phyloP scores from a whole-genome alignment of 345 rosid genomes.

The Euphorbia peplus region DNA sequence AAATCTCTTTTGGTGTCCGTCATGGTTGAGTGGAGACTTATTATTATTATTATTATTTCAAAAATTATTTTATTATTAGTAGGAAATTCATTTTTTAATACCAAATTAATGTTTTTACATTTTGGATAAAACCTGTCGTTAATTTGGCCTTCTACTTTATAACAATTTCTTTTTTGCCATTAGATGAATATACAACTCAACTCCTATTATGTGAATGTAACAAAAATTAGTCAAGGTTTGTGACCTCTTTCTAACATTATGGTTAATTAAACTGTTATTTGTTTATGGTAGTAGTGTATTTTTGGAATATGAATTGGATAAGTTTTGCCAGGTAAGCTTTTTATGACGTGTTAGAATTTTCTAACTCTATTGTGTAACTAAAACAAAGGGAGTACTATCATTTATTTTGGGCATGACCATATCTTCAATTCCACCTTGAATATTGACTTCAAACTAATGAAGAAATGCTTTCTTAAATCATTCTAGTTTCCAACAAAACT shows the following conservation, averaged over 20 bases:
- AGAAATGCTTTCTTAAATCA: no score
- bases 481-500: no score
- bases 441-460: not conserved
- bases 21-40: not conserved
- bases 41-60: not conserved
- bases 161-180: constrained; percentile 15
- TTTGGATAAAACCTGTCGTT: not conserved
- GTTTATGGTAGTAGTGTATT: not conserved
- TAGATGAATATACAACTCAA: not conserved
- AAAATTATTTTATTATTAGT: not conserved
- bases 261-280: no score
- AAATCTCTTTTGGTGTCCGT: constrained; percentile 46
- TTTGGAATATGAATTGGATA: not conserved
- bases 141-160: not conserved
- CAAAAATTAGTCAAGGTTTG: not conserved
- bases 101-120: not conserved
- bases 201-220: not conserved
- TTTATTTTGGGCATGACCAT: not conserved
- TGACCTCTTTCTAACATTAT: not conserved
- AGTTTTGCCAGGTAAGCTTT: constrained; percentile 11
- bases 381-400: no score
- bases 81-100: no score
- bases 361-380: not conserved
- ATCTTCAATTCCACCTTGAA: not conserved
- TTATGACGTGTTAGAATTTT: constrained; percentile 1